phyloP scores from a whole-genome alignment of 2,329 filamentous ascomycete species.

The Sphaerulina musiva region DNA sequence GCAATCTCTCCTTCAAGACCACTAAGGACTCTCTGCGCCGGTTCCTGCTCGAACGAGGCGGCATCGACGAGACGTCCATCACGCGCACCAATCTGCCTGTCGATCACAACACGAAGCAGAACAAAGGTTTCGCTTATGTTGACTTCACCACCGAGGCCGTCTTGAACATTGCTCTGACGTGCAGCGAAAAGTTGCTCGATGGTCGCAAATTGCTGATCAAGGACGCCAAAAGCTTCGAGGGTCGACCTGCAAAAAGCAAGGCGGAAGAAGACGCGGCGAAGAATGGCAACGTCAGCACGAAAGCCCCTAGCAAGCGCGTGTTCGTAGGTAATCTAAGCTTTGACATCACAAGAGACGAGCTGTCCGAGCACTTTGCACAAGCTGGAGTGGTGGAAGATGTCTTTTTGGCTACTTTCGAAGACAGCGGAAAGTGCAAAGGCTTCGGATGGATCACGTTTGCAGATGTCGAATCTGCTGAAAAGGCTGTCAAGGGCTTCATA shows the following conservation, averaged over 20 bases:
- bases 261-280: constrained; percentile 37
- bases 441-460: constrained; percentile 93
- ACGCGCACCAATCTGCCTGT: constrained; percentile 77
- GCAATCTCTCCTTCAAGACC: constrained; percentile 80
- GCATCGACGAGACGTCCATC: constrained; percentile 58
- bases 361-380: constrained; percentile 73
- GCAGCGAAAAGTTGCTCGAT: constrained; percentile 75
- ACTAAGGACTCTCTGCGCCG: constrained; percentile 67
- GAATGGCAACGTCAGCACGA: constrained; percentile 31
- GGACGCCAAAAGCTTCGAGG: constrained; percentile 81
- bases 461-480: constrained; percentile 65
- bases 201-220: constrained; percentile 87
- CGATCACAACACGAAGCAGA: constrained; percentile 48
- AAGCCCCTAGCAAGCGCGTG: constrained; percentile 68
- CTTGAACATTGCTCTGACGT: constrained; percentile 68
- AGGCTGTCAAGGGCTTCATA: constrained; percentile 75
- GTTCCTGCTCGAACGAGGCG: constrained; percentile 68
- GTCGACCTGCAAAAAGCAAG: constrained; percentile 58
- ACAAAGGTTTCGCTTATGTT: constrained; percentile 94
- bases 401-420: constrained; percentile 91
- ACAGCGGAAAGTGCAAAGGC: constrained; percentile 95
- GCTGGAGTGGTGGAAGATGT: constrained; percentile 78
- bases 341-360: constrained; percentile 62
- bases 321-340: constrained; percentile 64
- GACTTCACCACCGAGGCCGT: constrained; percentile 69